These are phyloP conservation scores for Fusarium irregulare DNA, from an alignment of 2,329 filamentous ascomycete species.

Conservation along the genomic window DNA sequence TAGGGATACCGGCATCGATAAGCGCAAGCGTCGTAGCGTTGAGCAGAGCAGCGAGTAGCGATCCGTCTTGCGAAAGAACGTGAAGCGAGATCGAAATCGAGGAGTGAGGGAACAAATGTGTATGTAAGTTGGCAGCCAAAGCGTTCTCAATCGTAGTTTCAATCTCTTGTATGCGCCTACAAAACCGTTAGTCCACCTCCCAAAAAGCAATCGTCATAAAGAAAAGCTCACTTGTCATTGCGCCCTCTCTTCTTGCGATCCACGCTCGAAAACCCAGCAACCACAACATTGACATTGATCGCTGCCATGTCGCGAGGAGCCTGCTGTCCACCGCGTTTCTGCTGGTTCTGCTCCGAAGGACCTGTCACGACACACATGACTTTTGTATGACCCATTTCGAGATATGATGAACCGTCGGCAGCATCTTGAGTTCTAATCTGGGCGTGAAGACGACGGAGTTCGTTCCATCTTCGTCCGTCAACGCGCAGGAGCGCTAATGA, in stretches of 20 bases:
- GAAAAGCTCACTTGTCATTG: slow-evolving; percentile 76
- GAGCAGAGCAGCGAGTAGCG: slow-evolving; percentile 86
- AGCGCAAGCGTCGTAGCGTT: slow-evolving; percentile 93
- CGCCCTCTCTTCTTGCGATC: slow-evolving; percentile 82
- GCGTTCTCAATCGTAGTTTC: slow-evolving; percentile 82
- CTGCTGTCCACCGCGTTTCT: slow-evolving; percentile 55
- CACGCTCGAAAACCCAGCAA: slow-evolving; percentile 88
- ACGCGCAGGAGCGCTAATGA: slow-evolving; percentile 84
- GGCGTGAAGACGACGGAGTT: slow-evolving; percentile 87
- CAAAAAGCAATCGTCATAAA: background rate
- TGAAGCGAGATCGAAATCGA: slow-evolving; percentile 87
- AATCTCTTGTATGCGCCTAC: slow-evolving; percentile 82
- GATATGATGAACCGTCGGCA: slow-evolving; percentile 91
- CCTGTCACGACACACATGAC: slow-evolving; percentile 93
- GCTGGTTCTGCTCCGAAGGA: slow-evolving; percentile 73
- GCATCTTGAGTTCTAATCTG: slow-evolving; percentile 93
- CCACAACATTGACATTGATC: slow-evolving; percentile 82
- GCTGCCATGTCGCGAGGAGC: slow-evolving; percentile 61
- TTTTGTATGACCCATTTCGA: slow-evolving; percentile 98
- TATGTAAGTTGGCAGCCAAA: slow-evolving; percentile 82
- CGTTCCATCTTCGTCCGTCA: slow-evolving; percentile 94
- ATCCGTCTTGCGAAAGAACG: slow-evolving; percentile 90
- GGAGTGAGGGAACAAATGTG: slow-evolving; percentile 88
- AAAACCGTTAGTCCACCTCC: background rate
- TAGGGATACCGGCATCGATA: slow-evolving; percentile 94